A percentile compares a stretch with the other conserved stretches of the same genome.
phyloP scores from a whole-genome alignment of 495 filamentous ascomycete genomes.

The Acidomyces sp. region DNA sequence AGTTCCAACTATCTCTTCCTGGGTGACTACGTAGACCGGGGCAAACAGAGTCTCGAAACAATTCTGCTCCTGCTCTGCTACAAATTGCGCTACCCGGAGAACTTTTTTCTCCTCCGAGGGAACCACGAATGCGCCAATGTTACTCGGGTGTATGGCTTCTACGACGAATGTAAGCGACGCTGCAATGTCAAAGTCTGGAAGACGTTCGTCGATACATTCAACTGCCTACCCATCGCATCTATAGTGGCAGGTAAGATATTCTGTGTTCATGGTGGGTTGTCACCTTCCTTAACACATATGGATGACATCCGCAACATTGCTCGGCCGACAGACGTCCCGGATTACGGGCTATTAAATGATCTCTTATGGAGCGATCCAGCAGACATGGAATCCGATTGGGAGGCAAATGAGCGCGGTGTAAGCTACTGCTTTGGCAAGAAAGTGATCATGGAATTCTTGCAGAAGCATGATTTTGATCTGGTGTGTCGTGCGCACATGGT shows the following conservation, averaged over 20 bases:
- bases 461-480: conserved; percentile 89
- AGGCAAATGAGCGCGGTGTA: conserved; percentile 90
- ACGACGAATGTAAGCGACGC: conserved; percentile 95
- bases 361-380: conserved; percentile 96
- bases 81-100: conserved; percentile 97
- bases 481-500: conserved; percentile 99
- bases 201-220: conserved; percentile 96
- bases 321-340: conserved; percentile 90
- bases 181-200: conserved; percentile 99
- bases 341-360: conserved; percentile 93
- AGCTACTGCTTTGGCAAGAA: conserved; percentile 99
- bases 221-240: conserved; percentile 84
- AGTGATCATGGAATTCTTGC: conserved; percentile 93
- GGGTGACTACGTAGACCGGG: conserved; percentile 94
- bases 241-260: conserved; percentile 99
- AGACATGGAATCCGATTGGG: conserved; percentile 93
- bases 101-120: conserved; percentile 93
- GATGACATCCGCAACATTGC: conserved; percentile 95
- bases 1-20: conserved; percentile 90
- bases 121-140: conserved; percentile 99
- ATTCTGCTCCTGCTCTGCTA: conserved; percentile 94
- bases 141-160: conserved; percentile 96
- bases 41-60: conserved; percentile 94
- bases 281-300: conserved; percentile 87
- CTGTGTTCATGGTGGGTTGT: conserved; percentile 93